These are phyloP conservation scores for Penicillium psychrosexuale DNA, from an alignment of 2,329 filamentous ascomycete genomes.

Conservation along the genomic window DNA sequence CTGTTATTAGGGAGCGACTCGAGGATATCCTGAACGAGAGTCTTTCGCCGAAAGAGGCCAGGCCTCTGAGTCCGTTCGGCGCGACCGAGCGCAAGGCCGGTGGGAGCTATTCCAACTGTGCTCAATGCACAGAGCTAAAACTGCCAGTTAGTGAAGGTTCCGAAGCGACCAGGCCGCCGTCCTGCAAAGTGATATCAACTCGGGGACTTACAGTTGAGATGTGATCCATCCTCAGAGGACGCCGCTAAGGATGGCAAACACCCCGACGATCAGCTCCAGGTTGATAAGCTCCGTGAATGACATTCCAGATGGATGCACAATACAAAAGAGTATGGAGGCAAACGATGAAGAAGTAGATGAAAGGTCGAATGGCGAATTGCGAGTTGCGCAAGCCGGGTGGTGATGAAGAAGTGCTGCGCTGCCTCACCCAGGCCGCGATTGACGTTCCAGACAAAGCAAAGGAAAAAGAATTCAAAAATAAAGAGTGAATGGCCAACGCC, in stretches of 20 bases:
- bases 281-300: constrained; percentile 31
- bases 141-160: constrained; percentile 8
- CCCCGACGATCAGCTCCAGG: constrained; percentile 34
- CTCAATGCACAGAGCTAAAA: constrained; percentile 60
- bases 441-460: not conserved
- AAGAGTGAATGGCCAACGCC: constrained; percentile 3
- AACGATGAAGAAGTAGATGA: constrained; percentile 8
- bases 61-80: constrained; percentile 42
- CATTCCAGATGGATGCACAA: constrained; percentile 32
- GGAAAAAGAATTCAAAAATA: constrained; percentile 3
- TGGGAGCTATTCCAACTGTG: constrained; percentile 59
- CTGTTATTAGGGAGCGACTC: constrained; percentile 12
- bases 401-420: constrained; percentile 3
- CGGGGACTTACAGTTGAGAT: constrained; percentile 36
- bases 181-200: not conserved
- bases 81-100: constrained; percentile 57
- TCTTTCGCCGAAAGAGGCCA: constrained; percentile 28
- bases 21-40: constrained; percentile 22
- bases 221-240: constrained; percentile 40
- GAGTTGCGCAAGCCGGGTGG: constrained; percentile 5
- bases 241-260: constrained; percentile 31
- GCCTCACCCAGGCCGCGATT: constrained; percentile 7
- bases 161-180: not conserved
- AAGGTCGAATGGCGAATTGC: constrained; percentile 6
- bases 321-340: constrained; percentile 13